Base-by-base conservation (phyloP, 257 asterid genomes). In the Solanum medicagineum region DNA sequence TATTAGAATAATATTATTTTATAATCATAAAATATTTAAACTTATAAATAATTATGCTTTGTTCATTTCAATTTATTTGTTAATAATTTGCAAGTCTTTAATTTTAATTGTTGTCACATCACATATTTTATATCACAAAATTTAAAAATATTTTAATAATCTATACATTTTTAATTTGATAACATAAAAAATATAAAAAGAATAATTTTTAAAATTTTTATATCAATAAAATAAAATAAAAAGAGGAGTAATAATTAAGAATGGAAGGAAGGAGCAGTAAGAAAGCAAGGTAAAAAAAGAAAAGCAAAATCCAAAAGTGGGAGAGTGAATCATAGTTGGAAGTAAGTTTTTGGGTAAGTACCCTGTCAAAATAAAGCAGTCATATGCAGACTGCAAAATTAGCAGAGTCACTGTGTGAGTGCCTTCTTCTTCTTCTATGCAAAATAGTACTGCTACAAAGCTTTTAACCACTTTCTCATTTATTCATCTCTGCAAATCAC, bases 291-390 rank as follows among this genome's bases (percentile, higher is more conserved):
- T 44, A 5, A 65, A 65, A 65, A 65, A 65, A 12, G 9, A 56
- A 56, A 7, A 19, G 24, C 19, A 56, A 16, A 62, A 62, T 15
- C 47, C 47, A 17, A 49, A 86, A 73, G 84, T 59, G 45, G 83
- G 80, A 44, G 6, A 73, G 36, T 56, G 65, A 70, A 81, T 54
- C 81, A 75, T 65, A 11, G 85, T 22, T 54, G 71, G 75, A 32
- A 80, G 89, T 66, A 70, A 87, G 89, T 68, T 80, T 87, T 40
- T 42, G 57, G 82, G 62, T 63, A 71, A 53, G 47, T 40, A 80
- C 42, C 45, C 56, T 71, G 60, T 14, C 63, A n/a, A 75, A 74
- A 22, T 55, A 53, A 81, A 42, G 57, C 65, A 36, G 86, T 19
- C 29, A 36, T 70, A 14, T 74, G 56, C 81, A 74, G 81, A 70